Evolutionary conservation across 2,329 filamentous ascomycete genomes (phyloP).

Genomic region (Phialocephala sp.): DNA sequence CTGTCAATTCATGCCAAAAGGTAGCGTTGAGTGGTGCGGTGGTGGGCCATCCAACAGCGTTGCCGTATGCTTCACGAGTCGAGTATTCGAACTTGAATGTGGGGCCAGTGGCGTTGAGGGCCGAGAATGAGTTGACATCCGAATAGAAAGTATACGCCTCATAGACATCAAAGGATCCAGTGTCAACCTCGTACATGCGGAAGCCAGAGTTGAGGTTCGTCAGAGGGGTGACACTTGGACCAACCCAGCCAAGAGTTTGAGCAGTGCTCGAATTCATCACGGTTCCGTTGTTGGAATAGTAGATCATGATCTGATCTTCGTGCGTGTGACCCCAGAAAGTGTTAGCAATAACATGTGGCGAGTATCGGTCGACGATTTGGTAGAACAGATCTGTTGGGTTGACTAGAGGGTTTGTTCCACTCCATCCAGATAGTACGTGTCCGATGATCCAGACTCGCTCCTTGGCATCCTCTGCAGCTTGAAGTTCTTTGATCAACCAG

Average conservation of each 20-base stretch:
- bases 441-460: constrained; percentile 61
- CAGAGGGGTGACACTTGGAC: constrained; percentile 57
- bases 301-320: constrained; percentile 59
- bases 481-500: constrained; percentile 58
- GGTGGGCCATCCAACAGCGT: constrained; percentile 50
- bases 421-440: constrained; percentile 61
- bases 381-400: constrained; percentile 61
- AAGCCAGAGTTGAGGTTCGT: constrained; percentile 60
- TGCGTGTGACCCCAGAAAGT: constrained; percentile 62
- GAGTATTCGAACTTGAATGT: constrained; percentile 57
- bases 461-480: constrained; percentile 55
- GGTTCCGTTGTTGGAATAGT: constrained; percentile 59
- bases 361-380: constrained; percentile 59
- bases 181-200: constrained; percentile 60
- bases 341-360: constrained; percentile 59
- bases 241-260: constrained; percentile 57
- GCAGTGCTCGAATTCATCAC: constrained; percentile 48
- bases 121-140: constrained; percentile 53
- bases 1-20: constrained; percentile 63
- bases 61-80: constrained; percentile 55
- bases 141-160: constrained; percentile 59
- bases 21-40: constrained; percentile 60
- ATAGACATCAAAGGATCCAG: constrained; percentile 57
- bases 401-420: constrained; percentile 57
- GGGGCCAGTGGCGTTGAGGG: constrained; percentile 50